Evolutionary conservation across 164 flowering plant genomes (phyloP).

Genomic region (Chimonanthus praecox): DNA sequence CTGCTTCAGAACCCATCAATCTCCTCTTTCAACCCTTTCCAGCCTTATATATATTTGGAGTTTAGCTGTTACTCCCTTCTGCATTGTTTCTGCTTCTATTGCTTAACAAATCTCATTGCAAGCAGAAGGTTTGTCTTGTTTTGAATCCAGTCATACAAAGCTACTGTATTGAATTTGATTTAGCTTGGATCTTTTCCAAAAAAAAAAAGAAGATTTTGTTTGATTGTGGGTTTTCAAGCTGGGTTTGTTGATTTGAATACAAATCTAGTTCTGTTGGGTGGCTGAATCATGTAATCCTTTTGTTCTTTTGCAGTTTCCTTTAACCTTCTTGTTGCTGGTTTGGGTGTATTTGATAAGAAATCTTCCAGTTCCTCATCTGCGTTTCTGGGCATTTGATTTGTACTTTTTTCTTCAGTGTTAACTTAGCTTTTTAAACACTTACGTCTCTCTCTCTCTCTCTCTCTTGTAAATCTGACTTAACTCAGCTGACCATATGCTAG

Average conservation of each 20-base stretch:
- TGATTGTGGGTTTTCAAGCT: constrained; percentile 1
- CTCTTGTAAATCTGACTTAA: constrained; percentile 4
- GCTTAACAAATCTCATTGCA: not conserved
- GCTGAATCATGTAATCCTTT: not conserved
- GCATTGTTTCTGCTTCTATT: not conserved
- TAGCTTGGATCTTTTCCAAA: not conserved
- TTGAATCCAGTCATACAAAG: constrained; percentile 3
- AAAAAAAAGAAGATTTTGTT: not conserved
- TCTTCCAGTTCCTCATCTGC: constrained; percentile 17
- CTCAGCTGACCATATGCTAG: not conserved
- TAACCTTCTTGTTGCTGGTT: constrained; percentile 1
- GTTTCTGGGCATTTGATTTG: constrained; percentile 7
- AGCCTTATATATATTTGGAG: constrained; percentile 32
- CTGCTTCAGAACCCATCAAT: constrained; percentile 29
- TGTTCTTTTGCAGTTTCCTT: not conserved
- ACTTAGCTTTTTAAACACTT: not conserved
- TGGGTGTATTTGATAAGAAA: constrained; percentile 11
- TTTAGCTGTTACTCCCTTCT: constrained; percentile 10
- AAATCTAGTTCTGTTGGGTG: not conserved
- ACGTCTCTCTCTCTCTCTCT: not conserved
- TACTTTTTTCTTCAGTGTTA: not conserved
- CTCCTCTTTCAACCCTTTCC: constrained; percentile 17
- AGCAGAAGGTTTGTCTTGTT: constrained; percentile 7
- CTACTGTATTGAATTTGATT: constrained; percentile 1
- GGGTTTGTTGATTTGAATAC: not conserved